phyloP scores from a whole-genome alignment of 768 basidiomycete genomes.

The Mycena albidolilacea region DNA sequence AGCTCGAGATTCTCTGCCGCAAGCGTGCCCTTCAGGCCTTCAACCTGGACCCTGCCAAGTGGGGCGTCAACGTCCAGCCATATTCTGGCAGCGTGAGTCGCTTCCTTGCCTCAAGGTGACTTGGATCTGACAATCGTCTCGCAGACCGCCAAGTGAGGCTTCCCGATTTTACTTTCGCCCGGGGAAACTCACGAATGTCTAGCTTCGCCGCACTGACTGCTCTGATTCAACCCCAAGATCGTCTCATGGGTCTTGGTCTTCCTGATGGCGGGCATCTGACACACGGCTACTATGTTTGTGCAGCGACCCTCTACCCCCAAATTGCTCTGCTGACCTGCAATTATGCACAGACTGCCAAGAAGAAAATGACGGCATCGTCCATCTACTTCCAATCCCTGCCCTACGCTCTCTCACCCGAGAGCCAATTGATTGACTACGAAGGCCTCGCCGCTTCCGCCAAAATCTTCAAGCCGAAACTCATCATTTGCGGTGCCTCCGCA shows the following conservation, averaged over 20 bases:
- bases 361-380: conserved; percentile 99
- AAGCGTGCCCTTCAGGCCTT: conserved; percentile 97
- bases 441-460: conserved; percentile 87
- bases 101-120: conserved; percentile 10
- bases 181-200: conserved; percentile 33
- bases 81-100: conserved; percentile 89
- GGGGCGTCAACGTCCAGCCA: conserved; percentile 99
- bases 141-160: conserved; percentile 88
- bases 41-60: conserved; percentile 91
- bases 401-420: conserved; percentile 86
- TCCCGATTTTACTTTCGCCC: not conserved
- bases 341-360: conserved; percentile 86
- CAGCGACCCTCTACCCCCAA: conserved; percentile 16
- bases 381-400: conserved; percentile 99
- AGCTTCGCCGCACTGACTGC: conserved; percentile 98
- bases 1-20: conserved; percentile 94
- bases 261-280: conserved; percentile 98
- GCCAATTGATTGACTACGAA: conserved; percentile 92
- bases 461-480: conserved; percentile 94
- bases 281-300: conserved; percentile 93
- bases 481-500: conserved; percentile 98
- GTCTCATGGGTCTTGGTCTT: conserved; percentile 98
- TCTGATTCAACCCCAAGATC: conserved; percentile 95
- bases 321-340: conserved; percentile 25
- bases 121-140: conserved; percentile 36